Conservation (phyloP, 2,329 filamentous ascomycete species). For the Fusarium sp. region DNA sequence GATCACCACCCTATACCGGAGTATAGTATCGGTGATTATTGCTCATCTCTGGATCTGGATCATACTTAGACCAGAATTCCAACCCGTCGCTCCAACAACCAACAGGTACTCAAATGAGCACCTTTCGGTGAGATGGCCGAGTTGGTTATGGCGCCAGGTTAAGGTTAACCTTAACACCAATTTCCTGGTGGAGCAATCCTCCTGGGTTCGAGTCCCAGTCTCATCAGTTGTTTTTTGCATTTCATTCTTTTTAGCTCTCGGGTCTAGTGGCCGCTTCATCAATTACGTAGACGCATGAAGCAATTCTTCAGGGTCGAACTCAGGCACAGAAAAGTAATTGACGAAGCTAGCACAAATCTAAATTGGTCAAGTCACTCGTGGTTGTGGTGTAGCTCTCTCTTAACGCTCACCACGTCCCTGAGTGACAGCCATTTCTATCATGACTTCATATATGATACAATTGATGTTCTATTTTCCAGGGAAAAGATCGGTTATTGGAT, state of each 20-base stretch:
- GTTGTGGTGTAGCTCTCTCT: neutral
- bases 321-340: too few relatives aligned
- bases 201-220: constrained; percentile 52
- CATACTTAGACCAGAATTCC: neutral
- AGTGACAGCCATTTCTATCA: neutral
- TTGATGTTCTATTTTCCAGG: neutral
- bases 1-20: neutral
- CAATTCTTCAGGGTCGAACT: too few relatives aligned
- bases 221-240: constrained; percentile 41
- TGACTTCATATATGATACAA: constrained; percentile 33
- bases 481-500: neutral
- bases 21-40: too few relatives aligned
- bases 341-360: neutral
- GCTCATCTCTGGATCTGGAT: neutral
- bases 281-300: too few relatives aligned
- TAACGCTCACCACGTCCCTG: too few relatives aligned
- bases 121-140: constrained; percentile 48
- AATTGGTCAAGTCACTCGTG: neutral
- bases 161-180: constrained; percentile 50
- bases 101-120: constrained; percentile 15
- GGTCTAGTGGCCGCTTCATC: too few relatives aligned
- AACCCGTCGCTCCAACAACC: neutral
- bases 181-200: constrained; percentile 52
- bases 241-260: neutral
- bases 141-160: constrained; percentile 52